Evolutionary conservation across 2,329 filamentous ascomycete species (phyloP).

Genomic region (Fusarium musae): DNA sequence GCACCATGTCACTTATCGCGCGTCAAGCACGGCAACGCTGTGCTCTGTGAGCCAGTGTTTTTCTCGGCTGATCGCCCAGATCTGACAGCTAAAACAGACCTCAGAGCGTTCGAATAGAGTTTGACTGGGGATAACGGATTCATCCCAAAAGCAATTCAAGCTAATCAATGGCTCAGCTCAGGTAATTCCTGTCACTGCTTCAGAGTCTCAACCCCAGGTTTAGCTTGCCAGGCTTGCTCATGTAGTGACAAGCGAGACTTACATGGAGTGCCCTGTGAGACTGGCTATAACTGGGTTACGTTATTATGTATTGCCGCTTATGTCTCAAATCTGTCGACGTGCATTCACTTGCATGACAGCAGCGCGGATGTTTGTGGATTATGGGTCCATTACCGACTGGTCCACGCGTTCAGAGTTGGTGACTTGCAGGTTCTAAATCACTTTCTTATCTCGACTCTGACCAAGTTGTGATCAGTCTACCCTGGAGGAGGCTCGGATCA

Average conservation of each 20-base stretch:
- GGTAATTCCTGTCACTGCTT: neutral
- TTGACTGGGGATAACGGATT: neutral
- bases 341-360: slow-evolving; percentile 9
- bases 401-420: neutral
- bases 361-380: slow-evolving; percentile 13
- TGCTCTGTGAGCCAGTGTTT: neutral
- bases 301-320: neutral
- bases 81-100: neutral
- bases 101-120: neutral
- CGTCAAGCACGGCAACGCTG: slow-evolving; percentile 10
- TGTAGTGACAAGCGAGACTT: neutral
- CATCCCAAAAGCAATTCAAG: neutral
- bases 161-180: neutral
- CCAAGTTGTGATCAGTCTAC: neutral
- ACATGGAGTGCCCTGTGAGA: slow-evolving; percentile 21
- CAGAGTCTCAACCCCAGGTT: neutral
- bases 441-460: neutral
- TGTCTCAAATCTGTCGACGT: slow-evolving; percentile 15
- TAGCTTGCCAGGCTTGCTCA: neutral
- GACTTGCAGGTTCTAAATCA: neutral
- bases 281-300: slow-evolving; percentile 10
- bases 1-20: slow-evolving; percentile 42
- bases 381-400: slow-evolving; percentile 11
- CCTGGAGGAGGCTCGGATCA: neutral
- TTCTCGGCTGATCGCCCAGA: slow-evolving; percentile 7